Conservation (phyloP, 495 filamentous ascomycete species). For the Astrocystis sublimbata region DNA sequence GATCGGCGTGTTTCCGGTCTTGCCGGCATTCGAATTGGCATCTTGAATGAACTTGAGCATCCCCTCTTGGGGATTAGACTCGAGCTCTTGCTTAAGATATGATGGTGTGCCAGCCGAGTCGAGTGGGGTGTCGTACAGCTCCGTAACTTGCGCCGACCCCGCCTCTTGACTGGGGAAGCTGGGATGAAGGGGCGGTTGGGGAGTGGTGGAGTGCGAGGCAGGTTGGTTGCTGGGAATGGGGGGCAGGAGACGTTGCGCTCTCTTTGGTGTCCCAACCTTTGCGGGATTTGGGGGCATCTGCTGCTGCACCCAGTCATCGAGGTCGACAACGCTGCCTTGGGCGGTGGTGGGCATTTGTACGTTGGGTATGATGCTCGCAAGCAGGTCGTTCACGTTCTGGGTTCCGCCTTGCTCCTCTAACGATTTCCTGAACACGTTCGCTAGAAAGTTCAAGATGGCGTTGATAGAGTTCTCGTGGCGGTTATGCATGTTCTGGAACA, state of each 20-base stretch:
- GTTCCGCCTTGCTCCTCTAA: constrained; percentile 59
- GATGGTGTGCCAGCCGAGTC: constrained; percentile 40
- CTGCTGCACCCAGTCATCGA: constrained; percentile 62
- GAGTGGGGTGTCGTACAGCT: constrained; percentile 46
- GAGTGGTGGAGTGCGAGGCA: constrained; percentile 25
- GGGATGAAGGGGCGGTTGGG: constrained; percentile 28
- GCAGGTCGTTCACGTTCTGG: constrained; percentile 69
- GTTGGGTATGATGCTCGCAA: constrained; percentile 66
- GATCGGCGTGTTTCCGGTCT: constrained; percentile 48
- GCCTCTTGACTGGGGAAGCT: constrained; percentile 32
- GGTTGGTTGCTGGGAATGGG: constrained; percentile 42
- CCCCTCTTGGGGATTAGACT: constrained; percentile 60
- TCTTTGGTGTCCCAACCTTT: constrained; percentile 44
- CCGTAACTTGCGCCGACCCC: constrained; percentile 49
- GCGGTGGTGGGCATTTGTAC: constrained; percentile 49
- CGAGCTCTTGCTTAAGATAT: constrained; percentile 50
- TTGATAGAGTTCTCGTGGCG: constrained; percentile 98
- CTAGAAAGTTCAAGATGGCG: constrained; percentile 93
- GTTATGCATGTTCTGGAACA: constrained; percentile 89
- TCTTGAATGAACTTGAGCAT: constrained; percentile 89
- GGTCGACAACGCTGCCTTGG: constrained; percentile 70
- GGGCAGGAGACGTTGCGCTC: constrained; percentile 48
- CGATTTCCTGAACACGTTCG: constrained; percentile 86
- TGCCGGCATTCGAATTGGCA: constrained; percentile 64
- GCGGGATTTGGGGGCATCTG: constrained; percentile 40